phyloP scores from a whole-genome alignment of 73 alveolate genomes.

The Tetrahymena borealis region DNA sequence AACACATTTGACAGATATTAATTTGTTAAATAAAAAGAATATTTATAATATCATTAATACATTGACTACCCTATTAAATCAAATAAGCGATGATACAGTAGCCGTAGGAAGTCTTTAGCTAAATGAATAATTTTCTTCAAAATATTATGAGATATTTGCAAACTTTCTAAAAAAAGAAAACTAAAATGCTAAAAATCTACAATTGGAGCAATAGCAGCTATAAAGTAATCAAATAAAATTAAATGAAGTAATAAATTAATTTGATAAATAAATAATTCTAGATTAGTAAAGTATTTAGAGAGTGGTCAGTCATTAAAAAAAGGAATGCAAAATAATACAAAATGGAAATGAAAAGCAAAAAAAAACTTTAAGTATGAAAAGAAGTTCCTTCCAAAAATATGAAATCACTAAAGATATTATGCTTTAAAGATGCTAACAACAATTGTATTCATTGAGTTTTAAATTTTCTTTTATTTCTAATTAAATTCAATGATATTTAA shows the following conservation, averaged over 20 bases:
- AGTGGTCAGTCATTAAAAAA: too few species aligned
- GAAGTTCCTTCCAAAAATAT: neutral
- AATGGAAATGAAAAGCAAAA: neutral
- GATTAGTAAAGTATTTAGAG: too few species aligned
- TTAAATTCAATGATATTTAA: too few species aligned
- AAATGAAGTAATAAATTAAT: too few species aligned
- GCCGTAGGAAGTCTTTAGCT: neutral
- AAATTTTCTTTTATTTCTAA: too few species aligned
- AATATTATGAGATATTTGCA: neutral
- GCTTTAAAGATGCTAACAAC: too few species aligned
- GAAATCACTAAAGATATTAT: neutral
- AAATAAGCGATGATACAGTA: neutral
- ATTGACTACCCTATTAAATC: neutral
- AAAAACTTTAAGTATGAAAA: neutral
- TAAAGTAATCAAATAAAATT: too few species aligned
- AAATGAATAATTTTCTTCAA: neutral
- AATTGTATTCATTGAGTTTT: too few species aligned
- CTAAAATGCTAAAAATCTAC: too few species aligned
- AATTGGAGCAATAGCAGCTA: too few species aligned
- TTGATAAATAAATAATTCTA: too few species aligned
- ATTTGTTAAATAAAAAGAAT: neutral
- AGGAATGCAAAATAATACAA: neutral
- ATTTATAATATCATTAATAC: neutral
- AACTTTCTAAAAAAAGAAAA: neutral
- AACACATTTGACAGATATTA: neutral